These are phyloP conservation scores for Rhizophagus sp. DNA, from an alignment of 192 early-diverging fungal species.

Conservation along the genomic window DNA sequence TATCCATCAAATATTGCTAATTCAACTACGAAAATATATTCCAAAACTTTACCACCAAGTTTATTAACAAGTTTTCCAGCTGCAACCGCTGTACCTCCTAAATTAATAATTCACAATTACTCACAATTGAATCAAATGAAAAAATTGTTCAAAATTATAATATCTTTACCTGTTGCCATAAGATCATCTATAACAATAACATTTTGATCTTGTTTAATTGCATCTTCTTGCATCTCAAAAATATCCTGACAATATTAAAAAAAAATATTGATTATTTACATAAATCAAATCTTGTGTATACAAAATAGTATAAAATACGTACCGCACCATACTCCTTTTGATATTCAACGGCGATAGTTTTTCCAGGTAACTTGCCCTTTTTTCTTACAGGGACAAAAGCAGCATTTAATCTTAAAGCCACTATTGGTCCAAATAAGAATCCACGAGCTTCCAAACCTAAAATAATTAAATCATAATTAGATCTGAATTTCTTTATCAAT, in stretches of 20 bases:
- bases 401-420: slow-evolving; percentile 84
- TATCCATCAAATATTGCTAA: slow-evolving; percentile 83
- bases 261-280: too few relatives aligned
- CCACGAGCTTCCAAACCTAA: slow-evolving; percentile 94
- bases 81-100: slow-evolving; percentile 78
- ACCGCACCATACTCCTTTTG: slow-evolving; percentile 94
- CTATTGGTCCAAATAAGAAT: slow-evolving; percentile 91
- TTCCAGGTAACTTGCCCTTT: slow-evolving; percentile 93
- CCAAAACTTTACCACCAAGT: slow-evolving; percentile 70
- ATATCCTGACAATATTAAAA: slow-evolving; percentile 55
- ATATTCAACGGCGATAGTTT: slow-evolving; percentile 69
- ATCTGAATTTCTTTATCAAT: background rate
- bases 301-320: slow-evolving; percentile 15
- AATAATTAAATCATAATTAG: background rate
- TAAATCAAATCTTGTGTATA: background rate
- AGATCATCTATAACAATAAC: slow-evolving; percentile 96
- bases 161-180: slow-evolving; percentile 73
- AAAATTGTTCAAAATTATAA: background rate
- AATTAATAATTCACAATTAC: background rate
- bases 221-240: slow-evolving; percentile 89
- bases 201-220: slow-evolving; percentile 76
- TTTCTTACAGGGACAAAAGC: slow-evolving; percentile 96
- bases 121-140: too few relatives aligned
- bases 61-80: slow-evolving; percentile 81
- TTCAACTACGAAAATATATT: slow-evolving; percentile 93